Conservation (phyloP, 352 stramenopile genomes). For the Sclerospora graminicola region DNA sequence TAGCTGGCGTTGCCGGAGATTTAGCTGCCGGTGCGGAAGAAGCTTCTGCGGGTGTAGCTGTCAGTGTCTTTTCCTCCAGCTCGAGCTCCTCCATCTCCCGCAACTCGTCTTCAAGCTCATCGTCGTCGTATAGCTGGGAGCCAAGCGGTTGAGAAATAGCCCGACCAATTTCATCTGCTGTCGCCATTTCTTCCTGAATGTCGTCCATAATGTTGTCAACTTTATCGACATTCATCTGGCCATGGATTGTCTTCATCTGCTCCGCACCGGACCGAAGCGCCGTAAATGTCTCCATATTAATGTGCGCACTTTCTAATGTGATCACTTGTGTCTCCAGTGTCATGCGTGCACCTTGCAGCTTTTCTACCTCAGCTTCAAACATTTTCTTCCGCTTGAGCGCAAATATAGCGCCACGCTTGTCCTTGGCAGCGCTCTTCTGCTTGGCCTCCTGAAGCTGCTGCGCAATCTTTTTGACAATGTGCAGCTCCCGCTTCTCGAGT, state of each 20-base stretch:
- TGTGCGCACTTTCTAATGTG: slow-evolving; percentile 86
- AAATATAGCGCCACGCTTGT: slow-evolving; percentile 97
- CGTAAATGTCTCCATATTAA: slow-evolving; percentile 96
- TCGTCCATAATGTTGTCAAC: slow-evolving; percentile 98
- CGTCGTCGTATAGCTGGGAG: slow-evolving; percentile 87
- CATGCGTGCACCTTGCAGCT: slow-evolving; percentile 95
- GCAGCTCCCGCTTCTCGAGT: slow-evolving; percentile 90
- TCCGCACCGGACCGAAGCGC: slow-evolving; percentile 88
- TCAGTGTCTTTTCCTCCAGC: slow-evolving; percentile 84
- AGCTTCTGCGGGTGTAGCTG: slow-evolving; percentile 9
- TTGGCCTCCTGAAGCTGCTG: slow-evolving; percentile 91
- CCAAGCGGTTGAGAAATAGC: slow-evolving; percentile 92
- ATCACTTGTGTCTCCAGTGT: slow-evolving; percentile 92
- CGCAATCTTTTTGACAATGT: slow-evolving; percentile 96
- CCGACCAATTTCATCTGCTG: slow-evolving; percentile 89
- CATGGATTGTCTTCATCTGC: slow-evolving; percentile 94
- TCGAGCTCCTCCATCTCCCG: slow-evolving; percentile 89
- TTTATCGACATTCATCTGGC: slow-evolving; percentile 93
- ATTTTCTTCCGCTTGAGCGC: slow-evolving; percentile 98
- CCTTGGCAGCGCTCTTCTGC: slow-evolving; percentile 92
- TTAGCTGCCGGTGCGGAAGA: slow-evolving; percentile 14
- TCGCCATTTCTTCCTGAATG: slow-evolving; percentile 95
- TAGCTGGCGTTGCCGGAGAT: slow-evolving; percentile 15
- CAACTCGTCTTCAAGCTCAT: slow-evolving; percentile 93
- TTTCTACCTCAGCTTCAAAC: slow-evolving; percentile 96